These are phyloP conservation scores for Carex littledalei DNA, from an alignment of 176 grass and related monocot genomes.

Conservation along the genomic window DNA sequence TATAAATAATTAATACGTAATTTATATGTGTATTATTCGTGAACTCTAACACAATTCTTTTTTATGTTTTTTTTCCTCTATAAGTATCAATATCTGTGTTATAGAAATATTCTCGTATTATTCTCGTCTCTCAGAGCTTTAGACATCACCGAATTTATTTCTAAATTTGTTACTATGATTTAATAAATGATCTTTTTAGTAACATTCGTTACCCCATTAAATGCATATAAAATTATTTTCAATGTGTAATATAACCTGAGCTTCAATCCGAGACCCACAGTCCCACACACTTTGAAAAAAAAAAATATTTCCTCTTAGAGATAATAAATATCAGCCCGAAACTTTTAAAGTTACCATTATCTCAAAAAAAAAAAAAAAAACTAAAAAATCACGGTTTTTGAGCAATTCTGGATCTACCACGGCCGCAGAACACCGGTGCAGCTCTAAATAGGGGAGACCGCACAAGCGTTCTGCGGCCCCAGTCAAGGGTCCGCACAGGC, in stretches of 20 bases:
- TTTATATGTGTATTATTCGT: not conserved
- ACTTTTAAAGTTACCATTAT: no score
- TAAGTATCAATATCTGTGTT: not conserved
- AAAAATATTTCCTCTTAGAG: not conserved
- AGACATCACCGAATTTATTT: not conserved
- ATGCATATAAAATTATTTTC: not conserved
- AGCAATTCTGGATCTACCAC: no score
- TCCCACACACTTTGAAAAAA: not conserved
- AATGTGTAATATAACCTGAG: not conserved
- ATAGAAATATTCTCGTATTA: not conserved
- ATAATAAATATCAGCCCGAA: not conserved
- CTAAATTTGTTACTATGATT: not conserved
- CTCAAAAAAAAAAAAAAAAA: no score
- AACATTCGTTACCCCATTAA: not conserved
- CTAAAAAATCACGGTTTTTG: no score
- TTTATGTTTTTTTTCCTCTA: not conserved
- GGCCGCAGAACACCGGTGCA: no score
- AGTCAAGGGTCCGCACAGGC: no score
- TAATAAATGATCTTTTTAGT: not conserved
- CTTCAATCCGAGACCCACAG: not conserved
- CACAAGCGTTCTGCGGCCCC: no score
- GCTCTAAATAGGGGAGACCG: no score
- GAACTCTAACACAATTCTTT: not conserved
- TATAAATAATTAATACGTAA: not conserved
- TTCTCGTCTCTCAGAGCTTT: not conserved